Evolutionary conservation across 2,329 filamentous ascomycete genomes (phyloP).

Genomic region (Fusarium subtropicale): DNA sequence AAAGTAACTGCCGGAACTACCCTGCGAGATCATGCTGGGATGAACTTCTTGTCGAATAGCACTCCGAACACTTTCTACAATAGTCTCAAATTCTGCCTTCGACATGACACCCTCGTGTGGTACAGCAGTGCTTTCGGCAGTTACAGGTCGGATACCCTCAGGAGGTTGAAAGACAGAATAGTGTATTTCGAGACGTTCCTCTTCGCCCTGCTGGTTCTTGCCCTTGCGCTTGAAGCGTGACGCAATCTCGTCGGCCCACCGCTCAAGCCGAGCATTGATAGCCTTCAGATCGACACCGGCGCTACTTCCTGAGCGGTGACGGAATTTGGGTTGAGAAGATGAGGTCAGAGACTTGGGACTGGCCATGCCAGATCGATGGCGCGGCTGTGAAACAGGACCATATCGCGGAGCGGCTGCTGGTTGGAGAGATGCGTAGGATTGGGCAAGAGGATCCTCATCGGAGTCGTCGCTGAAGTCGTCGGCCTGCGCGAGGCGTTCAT

Average conservation of each 20-base stretch:
- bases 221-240: slow-evolving; percentile 93
- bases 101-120: slow-evolving; percentile 75
- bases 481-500: slow-evolving; percentile 85
- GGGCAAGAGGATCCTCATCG: slow-evolving; percentile 70
- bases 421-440: slow-evolving; percentile 67
- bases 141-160: slow-evolving; percentile 84
- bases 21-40: slow-evolving; percentile 95
- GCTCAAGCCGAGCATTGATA: slow-evolving; percentile 93
- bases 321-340: slow-evolving; percentile 56
- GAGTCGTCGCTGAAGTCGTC: slow-evolving; percentile 80
- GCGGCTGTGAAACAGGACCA: slow-evolving; percentile 71
- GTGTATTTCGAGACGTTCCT: slow-evolving; percentile 93
- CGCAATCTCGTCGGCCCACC: slow-evolving; percentile 98
- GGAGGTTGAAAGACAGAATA: slow-evolving; percentile 97
- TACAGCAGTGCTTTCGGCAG: slow-evolving; percentile 77
- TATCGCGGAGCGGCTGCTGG: slow-evolving; percentile 70
- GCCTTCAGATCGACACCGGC: slow-evolving; percentile 97
- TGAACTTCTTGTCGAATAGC: slow-evolving; percentile 93
- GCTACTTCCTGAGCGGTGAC: slow-evolving; percentile 70
- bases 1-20: slow-evolving; percentile 98
- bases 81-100: slow-evolving; percentile 83
- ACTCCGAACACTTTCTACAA: slow-evolving; percentile 88
- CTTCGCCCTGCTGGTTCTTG: slow-evolving; percentile 77
- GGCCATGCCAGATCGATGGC: slow-evolving; percentile 69
- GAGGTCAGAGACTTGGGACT: slow-evolving; percentile 59